Evolutionary conservation across 805 yeast species (phyloP), one percentile per base, ranked within the genome.

Genomic region (Nakazawaea siamensis): DNA sequence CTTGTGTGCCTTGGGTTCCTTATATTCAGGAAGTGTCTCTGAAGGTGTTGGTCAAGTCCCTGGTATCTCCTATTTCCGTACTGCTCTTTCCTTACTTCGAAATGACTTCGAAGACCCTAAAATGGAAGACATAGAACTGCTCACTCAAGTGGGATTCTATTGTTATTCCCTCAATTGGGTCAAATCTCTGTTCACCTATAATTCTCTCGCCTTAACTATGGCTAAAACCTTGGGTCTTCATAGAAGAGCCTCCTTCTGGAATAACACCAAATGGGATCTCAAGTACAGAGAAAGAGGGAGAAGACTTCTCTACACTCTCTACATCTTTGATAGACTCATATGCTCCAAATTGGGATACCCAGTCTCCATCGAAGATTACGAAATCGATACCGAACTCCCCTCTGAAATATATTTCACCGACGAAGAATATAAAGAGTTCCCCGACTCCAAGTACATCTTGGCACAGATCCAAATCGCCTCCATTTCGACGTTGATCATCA

Each of bases 311-410:
- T 59, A 62, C 61, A 59, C 63, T 5, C 62, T 58, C 28, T 57
- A 57, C 40, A 58, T 59, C 52, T 58, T 54, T 34, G 64, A 73
- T 56, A 60, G 90, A 54, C 80, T 82, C 88, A 55, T 82, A 23
- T 78, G 85, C 5, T 78, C 88, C n/a, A 82, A 82, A 48, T 87
- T 88, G 0, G 94, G 94, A 1, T 57, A 81, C 19, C 94, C 94
- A 1, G 54, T 82, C 28, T 76, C 85, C 34, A 70, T 88, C 39
- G 79, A 90, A 1, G 90, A 81, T 50, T 83, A 80, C 39, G 83
- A 90, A 40, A 80, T 88, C 14, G 76, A 85, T 2, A 79, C 88
- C 0, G 87, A 75, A 38, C 58, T 83, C 15, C 94, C 94, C n/a
- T 38, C 41, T 8, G 37, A 33, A 16, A 21, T 29, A 11, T 33